These are phyloP conservation scores for Novakomyces olei DNA, from an alignment of 805 yeast species.

Conservation along the genomic window DNA sequence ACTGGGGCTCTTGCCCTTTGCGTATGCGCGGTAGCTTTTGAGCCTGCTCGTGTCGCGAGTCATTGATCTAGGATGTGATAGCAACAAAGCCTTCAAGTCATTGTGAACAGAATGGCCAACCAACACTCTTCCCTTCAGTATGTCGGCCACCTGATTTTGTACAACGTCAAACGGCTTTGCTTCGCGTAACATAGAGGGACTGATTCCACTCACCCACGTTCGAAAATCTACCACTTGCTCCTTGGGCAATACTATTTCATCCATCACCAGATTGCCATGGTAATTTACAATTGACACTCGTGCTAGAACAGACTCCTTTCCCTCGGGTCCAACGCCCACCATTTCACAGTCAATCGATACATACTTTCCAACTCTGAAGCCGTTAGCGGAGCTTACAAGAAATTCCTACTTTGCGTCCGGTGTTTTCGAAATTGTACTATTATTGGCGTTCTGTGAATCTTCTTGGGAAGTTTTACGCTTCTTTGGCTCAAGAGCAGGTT, in stretches of 20 bases:
- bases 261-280: slow-evolving; percentile 50
- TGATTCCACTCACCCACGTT: slow-evolving; percentile 77
- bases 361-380: slow-evolving; percentile 44
- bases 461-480: no score
- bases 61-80: slow-evolving; percentile 42
- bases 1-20: slow-evolving; percentile 51
- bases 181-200: slow-evolving; percentile 40
- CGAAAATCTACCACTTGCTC: slow-evolving; percentile 75
- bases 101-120: slow-evolving; percentile 76
- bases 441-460: no score
- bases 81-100: slow-evolving; percentile 44
- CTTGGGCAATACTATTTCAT: slow-evolving; percentile 51
- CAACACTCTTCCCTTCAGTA: slow-evolving; percentile 33
- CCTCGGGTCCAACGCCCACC: slow-evolving; percentile 71
- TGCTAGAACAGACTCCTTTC: slow-evolving; percentile 45
- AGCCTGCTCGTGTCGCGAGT: slow-evolving; percentile 55
- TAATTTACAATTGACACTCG: slow-evolving; percentile 73
- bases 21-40: slow-evolving; percentile 17
- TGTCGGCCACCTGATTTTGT: slow-evolving; percentile 29
- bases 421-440: no score
- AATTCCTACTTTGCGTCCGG: no score
- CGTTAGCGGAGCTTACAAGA: no score
- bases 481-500: no score
- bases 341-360: slow-evolving; percentile 83
- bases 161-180: slow-evolving; percentile 53